Conservation (phyloP, 345 rosid genomes). For the Heritiera littoralis region DNA sequence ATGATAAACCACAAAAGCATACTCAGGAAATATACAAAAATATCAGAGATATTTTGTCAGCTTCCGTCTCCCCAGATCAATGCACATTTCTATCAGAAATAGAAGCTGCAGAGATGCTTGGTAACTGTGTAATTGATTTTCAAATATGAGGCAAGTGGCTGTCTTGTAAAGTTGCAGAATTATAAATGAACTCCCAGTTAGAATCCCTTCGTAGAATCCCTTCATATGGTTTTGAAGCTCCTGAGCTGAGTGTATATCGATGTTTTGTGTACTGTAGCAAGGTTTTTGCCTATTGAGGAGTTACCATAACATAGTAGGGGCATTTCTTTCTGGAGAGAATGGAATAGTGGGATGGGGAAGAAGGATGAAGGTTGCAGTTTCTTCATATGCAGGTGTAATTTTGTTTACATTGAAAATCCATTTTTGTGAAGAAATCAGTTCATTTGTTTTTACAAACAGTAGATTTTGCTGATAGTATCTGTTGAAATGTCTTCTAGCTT, state of each 20-base stretch:
- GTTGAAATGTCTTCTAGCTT: conserved; percentile 1
- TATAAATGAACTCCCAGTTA: not conserved
- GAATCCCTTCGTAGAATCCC: conserved; percentile 9
- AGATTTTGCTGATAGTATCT: not conserved
- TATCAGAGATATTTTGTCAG: conserved; percentile 36
- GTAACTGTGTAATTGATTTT: conserved; percentile 54
- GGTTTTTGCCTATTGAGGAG: not conserved
- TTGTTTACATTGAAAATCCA: not conserved
- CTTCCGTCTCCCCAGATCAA: conserved; percentile 30
- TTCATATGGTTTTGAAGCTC: not conserved
- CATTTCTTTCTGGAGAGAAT: not conserved
- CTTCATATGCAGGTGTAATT: not conserved
- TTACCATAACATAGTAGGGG: not conserved
- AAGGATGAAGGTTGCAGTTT: not conserved
- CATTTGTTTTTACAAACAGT: not conserved
- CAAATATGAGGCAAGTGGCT: conserved; percentile 45
- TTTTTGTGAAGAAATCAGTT: conserved; percentile 3
- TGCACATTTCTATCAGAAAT: conserved; percentile 38
- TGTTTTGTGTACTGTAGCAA: not conserved
- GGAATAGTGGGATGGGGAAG: not conserved
- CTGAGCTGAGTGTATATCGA: not conserved
- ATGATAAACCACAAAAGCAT: conserved; percentile 15
- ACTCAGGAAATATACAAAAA: conserved; percentile 35
- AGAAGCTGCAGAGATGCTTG: conserved; percentile 50
- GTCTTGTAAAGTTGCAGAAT: not conserved